Evolutionary conservation across 345 rosid species (phyloP).

Genomic region (Physaria fendleri): DNA sequence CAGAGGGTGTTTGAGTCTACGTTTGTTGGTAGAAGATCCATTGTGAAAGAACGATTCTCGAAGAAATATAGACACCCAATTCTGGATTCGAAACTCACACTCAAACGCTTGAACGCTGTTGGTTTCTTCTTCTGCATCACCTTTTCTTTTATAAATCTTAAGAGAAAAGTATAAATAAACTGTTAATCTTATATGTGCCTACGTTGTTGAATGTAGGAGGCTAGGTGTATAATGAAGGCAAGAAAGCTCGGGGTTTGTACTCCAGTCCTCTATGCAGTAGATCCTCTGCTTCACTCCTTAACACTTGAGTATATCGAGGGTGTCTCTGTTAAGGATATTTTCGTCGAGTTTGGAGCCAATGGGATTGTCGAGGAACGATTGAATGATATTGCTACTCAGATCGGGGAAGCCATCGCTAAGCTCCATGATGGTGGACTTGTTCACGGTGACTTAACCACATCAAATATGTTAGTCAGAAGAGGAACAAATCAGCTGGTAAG

Average conservation of each 20-base stretch:
- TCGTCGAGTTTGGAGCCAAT: conserved; percentile 61
- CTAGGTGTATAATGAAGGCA: conserved; percentile 96
- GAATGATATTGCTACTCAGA: conserved; percentile 68
- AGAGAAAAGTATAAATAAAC: neutral
- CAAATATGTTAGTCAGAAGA: conserved; percentile 70
- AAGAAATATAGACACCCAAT: conserved; percentile 94
- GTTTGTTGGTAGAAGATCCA: conserved; percentile 66
- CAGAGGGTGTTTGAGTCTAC: conserved; percentile 83
- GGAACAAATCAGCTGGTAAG: conserved; percentile 67
- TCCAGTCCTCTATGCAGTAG: conserved; percentile 72
- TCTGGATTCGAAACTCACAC: conserved; percentile 77
- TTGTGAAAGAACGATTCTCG: conserved; percentile 85
- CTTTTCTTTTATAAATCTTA: neutral
- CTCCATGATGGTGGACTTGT: conserved; percentile 93
- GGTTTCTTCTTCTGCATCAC: conserved; percentile 18
- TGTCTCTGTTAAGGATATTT: conserved; percentile 63
- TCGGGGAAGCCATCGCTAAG: conserved; percentile 81
- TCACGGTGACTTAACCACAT: conserved; percentile 96
- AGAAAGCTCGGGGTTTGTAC: conserved; percentile 80
- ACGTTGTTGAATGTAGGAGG: conserved; percentile 50
- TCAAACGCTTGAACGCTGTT: conserved; percentile 84
- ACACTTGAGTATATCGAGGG: conserved; percentile 90
- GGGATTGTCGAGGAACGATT: conserved; percentile 68
- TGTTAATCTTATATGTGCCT: neutral
- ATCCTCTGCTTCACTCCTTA: conserved; percentile 57